Evolutionary conservation across 495 filamentous ascomycete species (phyloP), one percentile per base, ranked within the genome.

Genomic region (Lophium mytilinum): DNA sequence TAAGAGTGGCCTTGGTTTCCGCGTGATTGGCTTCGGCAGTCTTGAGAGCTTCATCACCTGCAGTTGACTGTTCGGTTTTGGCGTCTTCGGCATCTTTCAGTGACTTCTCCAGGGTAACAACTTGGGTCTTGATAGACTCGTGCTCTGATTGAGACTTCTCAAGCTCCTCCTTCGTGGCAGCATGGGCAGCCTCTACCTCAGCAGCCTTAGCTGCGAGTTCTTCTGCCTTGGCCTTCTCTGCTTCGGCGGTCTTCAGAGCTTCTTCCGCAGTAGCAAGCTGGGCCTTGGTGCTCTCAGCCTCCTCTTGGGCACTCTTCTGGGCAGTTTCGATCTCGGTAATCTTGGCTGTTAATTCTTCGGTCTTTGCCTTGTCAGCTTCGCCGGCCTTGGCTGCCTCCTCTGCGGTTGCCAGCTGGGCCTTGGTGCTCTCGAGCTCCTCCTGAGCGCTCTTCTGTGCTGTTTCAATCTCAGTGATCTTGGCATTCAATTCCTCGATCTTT

Each of bases 401-500:
- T 14, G 19, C 35, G 46, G 37, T 37, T 6, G 33, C 50, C 1
- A 39, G 14, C 40, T 37, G 18, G 37, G 50, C 30, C 15, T 53
- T 41, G 50, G 17, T 53, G 33, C 18, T 21, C 35, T 53, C 50
- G 4, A 53, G 5, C n/a, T 53, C 33, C 30, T 53, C 50, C 17
- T 42, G 34, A 39, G 50, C 30, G n/a, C 6, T 39, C 52, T 43
- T 45, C 12, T 11, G 52, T 19, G n/a, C 37, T 1, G 17, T 15
- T 15, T 53, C 50, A 18, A 53, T 50, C 50, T 58, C 37, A 5
- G 56, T 37, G 7, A 58, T 37, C 11, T 49, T 12, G 24, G 55
- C 47, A 12, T 18, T 50, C 47, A 50, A 24, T 33, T n/a, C 50
- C 30, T 52, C 37, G 8, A 37, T 17, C 33, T 52, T 40, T 37